phyloP scores from a whole-genome alignment of 257 asterid species.

The Anisodus tanguticus region DNA sequence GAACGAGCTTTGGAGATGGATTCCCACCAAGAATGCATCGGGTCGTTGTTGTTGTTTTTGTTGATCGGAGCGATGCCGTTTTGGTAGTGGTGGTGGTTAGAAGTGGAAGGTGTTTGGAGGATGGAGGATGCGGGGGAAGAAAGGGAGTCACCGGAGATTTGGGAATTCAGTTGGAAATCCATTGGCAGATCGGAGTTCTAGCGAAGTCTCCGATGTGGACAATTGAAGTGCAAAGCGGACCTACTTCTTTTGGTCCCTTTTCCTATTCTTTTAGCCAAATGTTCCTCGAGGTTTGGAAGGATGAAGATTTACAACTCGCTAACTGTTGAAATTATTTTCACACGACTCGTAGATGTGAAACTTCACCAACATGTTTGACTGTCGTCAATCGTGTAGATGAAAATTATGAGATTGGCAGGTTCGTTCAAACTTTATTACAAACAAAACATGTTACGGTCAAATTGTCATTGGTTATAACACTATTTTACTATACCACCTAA shows the following conservation, averaged over 20 bases:
- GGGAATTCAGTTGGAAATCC: slow-evolving; percentile 58
- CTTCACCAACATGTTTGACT: background rate
- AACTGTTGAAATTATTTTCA: background rate
- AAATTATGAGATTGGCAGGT: too few relatives aligned
- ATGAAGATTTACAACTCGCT: background rate
- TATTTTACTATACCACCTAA: too few relatives aligned
- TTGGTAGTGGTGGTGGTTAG: slow-evolving; percentile 37
- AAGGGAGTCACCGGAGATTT: slow-evolving; percentile 62
- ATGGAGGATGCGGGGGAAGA: slow-evolving; percentile 65
- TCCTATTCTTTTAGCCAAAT: background rate
- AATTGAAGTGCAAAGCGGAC: slow-evolving; percentile 2
- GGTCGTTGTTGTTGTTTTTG: slow-evolving; percentile 57
- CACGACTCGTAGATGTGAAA: background rate
- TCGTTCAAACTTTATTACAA: too few relatives aligned
- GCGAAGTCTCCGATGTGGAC: slow-evolving; percentile 15
- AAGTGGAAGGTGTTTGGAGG: slow-evolving; percentile 31
- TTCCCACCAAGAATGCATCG: slow-evolving; percentile 96
- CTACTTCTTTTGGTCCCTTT: background rate
- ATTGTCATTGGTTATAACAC: too few relatives aligned
- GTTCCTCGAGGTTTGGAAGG: too few relatives aligned
- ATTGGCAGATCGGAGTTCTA: slow-evolving; percentile 36
- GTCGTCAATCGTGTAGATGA: too few relatives aligned
- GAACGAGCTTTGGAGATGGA: slow-evolving; percentile 96
- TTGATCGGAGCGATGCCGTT: slow-evolving; percentile 34
- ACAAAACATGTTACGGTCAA: too few relatives aligned